Evolutionary conservation across 495 filamentous ascomycete species (phyloP).

Genomic region (Hypomontagnella submonticulosa): DNA sequence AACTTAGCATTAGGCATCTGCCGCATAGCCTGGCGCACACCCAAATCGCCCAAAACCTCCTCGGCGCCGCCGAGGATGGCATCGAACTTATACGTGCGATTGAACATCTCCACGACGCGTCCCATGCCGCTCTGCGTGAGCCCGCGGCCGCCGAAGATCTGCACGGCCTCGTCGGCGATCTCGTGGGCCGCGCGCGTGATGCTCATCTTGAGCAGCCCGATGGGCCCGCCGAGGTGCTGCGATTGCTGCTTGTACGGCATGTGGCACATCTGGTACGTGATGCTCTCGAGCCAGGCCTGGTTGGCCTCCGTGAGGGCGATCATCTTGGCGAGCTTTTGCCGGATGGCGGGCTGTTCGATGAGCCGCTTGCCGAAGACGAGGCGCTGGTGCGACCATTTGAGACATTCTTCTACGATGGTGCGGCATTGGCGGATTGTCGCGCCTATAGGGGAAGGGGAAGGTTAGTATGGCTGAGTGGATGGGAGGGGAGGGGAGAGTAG

Average conservation of each 20-base stretch:
- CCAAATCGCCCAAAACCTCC: slow-evolving; percentile 84
- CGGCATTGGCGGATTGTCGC: slow-evolving; percentile 72
- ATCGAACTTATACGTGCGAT: slow-evolving; percentile 89
- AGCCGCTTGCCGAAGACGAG: slow-evolving; percentile 86
- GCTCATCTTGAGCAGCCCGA: slow-evolving; percentile 84
- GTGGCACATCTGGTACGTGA: slow-evolving; percentile 86
- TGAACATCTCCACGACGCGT: slow-evolving; percentile 80
- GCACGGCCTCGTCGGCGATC: slow-evolving; percentile 82
- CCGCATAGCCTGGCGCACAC: slow-evolving; percentile 84
- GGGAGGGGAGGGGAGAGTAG: background rate
- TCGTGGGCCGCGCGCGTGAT: slow-evolving; percentile 80
- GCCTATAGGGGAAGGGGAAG: slow-evolving; percentile 50
- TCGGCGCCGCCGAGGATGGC: slow-evolving; percentile 87
- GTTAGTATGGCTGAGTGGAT: slow-evolving; percentile 30
- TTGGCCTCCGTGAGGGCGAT: slow-evolving; percentile 82
- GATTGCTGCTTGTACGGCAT: slow-evolving; percentile 84
- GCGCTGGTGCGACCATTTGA: slow-evolving; percentile 91
- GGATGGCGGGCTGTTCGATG: slow-evolving; percentile 85
- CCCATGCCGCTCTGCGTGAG: slow-evolving; percentile 88
- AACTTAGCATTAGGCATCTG: slow-evolving; percentile 86
- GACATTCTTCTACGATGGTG: slow-evolving; percentile 81
- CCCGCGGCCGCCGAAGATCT: slow-evolving; percentile 87
- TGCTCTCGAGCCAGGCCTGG: slow-evolving; percentile 86
- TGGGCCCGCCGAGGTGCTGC: slow-evolving; percentile 80
- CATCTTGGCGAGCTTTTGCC: slow-evolving; percentile 90